A percentile compares a stretch with the other conserved stretches of the same genome.
Evolutionary conservation across 208 protist genomes (phyloP).

Genomic region (Wallacemonas collosoma): DNA sequence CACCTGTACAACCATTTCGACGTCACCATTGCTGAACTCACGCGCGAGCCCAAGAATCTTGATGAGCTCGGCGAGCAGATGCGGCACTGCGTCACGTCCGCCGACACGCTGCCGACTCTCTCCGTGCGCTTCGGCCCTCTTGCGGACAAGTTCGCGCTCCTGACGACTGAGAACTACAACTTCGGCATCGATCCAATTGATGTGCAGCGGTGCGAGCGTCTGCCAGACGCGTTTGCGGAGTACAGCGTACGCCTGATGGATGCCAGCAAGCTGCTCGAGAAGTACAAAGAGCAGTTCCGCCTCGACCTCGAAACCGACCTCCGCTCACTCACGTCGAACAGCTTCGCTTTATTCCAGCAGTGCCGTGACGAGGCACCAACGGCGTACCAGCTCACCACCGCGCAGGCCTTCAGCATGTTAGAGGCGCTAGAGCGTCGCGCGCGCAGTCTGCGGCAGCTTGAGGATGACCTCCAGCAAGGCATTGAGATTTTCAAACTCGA

Average conservation of each 20-base stretch:
- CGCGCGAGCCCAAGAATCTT: slow-evolving; percentile 89
- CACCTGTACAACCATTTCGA: slow-evolving; percentile 89
- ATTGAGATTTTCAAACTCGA: slow-evolving; percentile 97
- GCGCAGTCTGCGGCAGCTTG: slow-evolving; percentile 56
- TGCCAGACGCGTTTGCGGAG: slow-evolving; percentile 85
- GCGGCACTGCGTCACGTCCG: slow-evolving; percentile 72
- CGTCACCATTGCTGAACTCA: slow-evolving; percentile 73
- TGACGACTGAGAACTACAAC: slow-evolving; percentile 89
- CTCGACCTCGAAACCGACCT: slow-evolving; percentile 91
- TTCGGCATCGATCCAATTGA: slow-evolving; percentile 79
- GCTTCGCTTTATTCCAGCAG: slow-evolving; percentile 79
- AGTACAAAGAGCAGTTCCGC: slow-evolving; percentile 96
- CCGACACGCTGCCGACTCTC: slow-evolving; percentile 80
- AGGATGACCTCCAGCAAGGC: slow-evolving; percentile 88
- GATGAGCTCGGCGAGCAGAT: slow-evolving; percentile 94
- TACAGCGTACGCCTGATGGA: slow-evolving; percentile 89
- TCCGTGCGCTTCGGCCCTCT: slow-evolving; percentile 93
- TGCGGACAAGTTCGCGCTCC: slow-evolving; percentile 94
- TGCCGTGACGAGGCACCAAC: slow-evolving; percentile 89
- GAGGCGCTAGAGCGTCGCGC: slow-evolving; percentile 77
- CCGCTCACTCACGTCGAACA: slow-evolving; percentile 84
- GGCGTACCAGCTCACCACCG: slow-evolving; percentile 56
- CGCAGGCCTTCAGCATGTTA: slow-evolving; percentile 84
- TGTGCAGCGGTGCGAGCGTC: slow-evolving; percentile 80
- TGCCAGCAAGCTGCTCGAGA: slow-evolving; percentile 87